Conservation (phyloP, 208 protist species). For the Acanthamoeba rhysodes region DNA sequence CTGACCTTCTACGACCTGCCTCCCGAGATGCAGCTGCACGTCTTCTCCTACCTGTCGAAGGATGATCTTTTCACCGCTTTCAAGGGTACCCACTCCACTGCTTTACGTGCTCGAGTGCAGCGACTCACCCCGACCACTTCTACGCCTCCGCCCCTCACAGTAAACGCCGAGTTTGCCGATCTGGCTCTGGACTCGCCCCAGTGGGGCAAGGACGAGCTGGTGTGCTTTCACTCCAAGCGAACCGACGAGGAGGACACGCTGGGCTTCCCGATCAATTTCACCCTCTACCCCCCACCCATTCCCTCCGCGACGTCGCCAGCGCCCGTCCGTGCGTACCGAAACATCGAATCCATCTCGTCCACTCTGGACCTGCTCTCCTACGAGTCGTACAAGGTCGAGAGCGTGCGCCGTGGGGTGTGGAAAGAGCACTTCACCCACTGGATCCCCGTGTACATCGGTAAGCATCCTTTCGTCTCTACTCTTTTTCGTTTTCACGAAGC, state of each 20-base stretch:
- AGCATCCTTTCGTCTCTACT: neutral
- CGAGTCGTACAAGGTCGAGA: conserved; percentile 18
- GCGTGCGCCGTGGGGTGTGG: conserved; percentile 17
- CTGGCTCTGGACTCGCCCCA: neutral
- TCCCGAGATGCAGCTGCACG: conserved; percentile 34
- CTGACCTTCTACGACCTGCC: conserved; percentile 3
- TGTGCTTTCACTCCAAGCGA: conserved; percentile 53
- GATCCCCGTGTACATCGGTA: conserved; percentile 8
- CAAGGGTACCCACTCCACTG: neutral
- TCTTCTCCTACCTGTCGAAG: conserved; percentile 7
- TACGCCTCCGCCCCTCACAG: neutral
- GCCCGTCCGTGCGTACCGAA: neutral
- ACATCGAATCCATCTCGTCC: conserved; percentile 19
- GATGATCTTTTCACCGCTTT: neutral
- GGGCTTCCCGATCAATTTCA: conserved; percentile 11
- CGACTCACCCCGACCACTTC: too few relatives aligned
- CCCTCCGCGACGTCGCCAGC: neutral
- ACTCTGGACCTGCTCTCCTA: conserved; percentile 33
- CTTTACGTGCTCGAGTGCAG: too few relatives aligned
- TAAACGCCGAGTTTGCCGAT: neutral
- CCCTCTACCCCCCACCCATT: neutral
- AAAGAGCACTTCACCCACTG: conserved; percentile 51
- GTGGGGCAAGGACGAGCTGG: conserved; percentile 8
- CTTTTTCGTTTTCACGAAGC: neutral
- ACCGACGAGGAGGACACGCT: neutral